Conservation (phyloP, 805 yeast species). For the Maudiozyma bulderi region DNA sequence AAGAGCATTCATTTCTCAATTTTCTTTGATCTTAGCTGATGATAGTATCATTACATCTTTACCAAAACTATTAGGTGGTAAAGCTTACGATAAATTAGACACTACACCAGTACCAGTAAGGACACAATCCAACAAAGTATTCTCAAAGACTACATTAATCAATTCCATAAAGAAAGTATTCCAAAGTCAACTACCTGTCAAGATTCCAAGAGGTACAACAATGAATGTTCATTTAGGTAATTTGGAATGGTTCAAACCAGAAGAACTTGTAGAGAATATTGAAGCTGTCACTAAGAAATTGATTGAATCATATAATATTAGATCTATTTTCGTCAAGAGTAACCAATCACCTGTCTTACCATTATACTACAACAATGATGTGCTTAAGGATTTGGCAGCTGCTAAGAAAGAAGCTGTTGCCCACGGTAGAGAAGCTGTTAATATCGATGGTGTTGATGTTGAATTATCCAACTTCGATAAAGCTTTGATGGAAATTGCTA, state of each 20-base stretch:
- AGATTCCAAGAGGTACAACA: constrained; percentile 66
- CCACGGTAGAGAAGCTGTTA: constrained; percentile 19
- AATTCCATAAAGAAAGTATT: constrained; percentile 50
- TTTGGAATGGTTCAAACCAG: constrained; percentile 33
- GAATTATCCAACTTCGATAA: constrained; percentile 55
- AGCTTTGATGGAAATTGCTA: constrained; percentile 76
- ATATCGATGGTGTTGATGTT: constrained; percentile 32
- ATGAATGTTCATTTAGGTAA: constrained; percentile 60
- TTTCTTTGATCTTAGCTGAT: constrained; percentile 76
- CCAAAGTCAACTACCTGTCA: constrained; percentile 47
- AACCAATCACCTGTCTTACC: constrained; percentile 76
- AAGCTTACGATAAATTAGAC: constrained; percentile 53
- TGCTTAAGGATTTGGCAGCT: constrained; percentile 32
- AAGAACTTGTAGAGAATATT: constrained; percentile 53
- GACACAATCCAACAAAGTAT: constrained; percentile 28
- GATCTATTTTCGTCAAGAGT: constrained; percentile 57
- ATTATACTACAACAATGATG: constrained; percentile 54
- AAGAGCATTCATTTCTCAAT: constrained; percentile 58
- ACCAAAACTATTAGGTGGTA: constrained; percentile 83
- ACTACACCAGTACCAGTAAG: constrained; percentile 64
- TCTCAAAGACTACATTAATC: constrained; percentile 41
- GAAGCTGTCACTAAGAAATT: constrained; percentile 44
- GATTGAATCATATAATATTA: constrained; percentile 34
- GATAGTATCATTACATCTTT: constrained; percentile 69
- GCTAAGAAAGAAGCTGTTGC: constrained; percentile 17